Evolutionary conservation across 306 rosid species (phyloP), one percentile per base, ranked within the genome.

Genomic region (Gynostemma pentaphyllum): DNA sequence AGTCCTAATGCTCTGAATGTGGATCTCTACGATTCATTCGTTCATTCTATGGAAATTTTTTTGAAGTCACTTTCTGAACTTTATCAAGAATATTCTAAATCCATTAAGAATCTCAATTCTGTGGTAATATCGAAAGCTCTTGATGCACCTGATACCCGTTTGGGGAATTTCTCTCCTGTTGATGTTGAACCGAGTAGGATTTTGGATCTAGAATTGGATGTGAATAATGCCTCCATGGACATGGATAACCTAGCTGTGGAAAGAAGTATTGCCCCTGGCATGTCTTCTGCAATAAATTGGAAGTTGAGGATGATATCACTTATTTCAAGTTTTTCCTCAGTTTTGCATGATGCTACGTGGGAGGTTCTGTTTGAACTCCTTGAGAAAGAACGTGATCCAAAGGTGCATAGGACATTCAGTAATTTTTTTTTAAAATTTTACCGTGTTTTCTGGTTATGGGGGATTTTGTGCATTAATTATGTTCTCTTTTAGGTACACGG

Each of bases 201-300:
- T 70, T 29, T 85, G 75, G 98, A 86, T 70, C 57, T 80, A 79
- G 98, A 91, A 34, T 77, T 91, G 82, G 98, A 88, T 79, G 85
- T 79, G 60, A 64, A 79, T 68, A 76, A 85, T 48, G 85, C 79
- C 73, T 79, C 90, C 34, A 76, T 78, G 77, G 98, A 91, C 30
- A 65, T 49, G 56, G 89, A 85, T 74, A 61, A 65, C 37, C 70
- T 75, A 67, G 36, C 76, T 10, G 79, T 54, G 72, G 75, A 80
- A 29, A 80, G 69, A 56, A 77, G 67, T 54, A 61, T 65, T 36
- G 68, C 69, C 40, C 62, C 68, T 30, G 77, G 77, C 45, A 71
- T 68, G 18, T 76, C 81, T 39, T 87, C 79, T 27, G 49, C 60
- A 22, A 79, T 77, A 74, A 74, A 80, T 71, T 83, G 92, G 95